Evolutionary conservation across 2,329 filamentous ascomycete species (phyloP).

Genomic region (Leptographium procerum): DNA sequence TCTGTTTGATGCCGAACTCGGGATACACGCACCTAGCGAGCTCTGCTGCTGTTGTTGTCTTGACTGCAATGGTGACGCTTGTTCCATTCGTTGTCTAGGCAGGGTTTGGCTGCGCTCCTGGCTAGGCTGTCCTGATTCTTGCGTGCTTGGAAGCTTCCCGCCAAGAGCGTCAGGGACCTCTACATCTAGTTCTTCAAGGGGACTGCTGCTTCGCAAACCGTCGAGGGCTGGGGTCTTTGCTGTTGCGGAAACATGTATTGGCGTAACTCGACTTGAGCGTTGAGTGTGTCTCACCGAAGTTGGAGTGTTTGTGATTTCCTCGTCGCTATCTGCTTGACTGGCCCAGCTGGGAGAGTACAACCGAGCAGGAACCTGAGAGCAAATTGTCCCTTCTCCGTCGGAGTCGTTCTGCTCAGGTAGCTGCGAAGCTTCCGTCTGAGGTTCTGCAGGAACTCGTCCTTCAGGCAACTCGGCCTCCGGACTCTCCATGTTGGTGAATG

Average conservation of each 20-base stretch:
- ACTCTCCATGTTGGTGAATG: background rate
- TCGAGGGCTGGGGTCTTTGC: background rate
- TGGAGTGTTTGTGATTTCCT: background rate
- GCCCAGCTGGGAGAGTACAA: background rate
- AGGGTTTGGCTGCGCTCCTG: background rate
- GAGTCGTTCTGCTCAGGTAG: background rate
- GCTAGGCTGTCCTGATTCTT: background rate
- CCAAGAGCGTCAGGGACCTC: slow-evolving; percentile 6
- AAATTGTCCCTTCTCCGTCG: background rate
- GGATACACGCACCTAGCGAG: background rate
- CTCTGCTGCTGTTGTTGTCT: background rate
- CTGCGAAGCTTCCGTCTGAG: background rate
- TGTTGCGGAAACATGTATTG: background rate
- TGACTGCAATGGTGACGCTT: background rate
- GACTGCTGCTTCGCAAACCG: background rate
- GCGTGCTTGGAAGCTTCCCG: too few relatives aligned
- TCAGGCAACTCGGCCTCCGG: background rate
- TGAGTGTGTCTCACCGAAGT: background rate
- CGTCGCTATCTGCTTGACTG: background rate
- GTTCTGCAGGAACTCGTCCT: background rate
- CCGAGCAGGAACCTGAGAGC: background rate
- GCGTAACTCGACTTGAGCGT: background rate
- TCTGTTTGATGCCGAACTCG: background rate
- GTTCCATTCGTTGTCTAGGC: background rate
- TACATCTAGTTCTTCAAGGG: slow-evolving; percentile 5